Evolutionary conservation across 805 yeast genomes (phyloP), one percentile per base, ranked within the genome.

Genomic region (Pichia membranifaciens): DNA sequence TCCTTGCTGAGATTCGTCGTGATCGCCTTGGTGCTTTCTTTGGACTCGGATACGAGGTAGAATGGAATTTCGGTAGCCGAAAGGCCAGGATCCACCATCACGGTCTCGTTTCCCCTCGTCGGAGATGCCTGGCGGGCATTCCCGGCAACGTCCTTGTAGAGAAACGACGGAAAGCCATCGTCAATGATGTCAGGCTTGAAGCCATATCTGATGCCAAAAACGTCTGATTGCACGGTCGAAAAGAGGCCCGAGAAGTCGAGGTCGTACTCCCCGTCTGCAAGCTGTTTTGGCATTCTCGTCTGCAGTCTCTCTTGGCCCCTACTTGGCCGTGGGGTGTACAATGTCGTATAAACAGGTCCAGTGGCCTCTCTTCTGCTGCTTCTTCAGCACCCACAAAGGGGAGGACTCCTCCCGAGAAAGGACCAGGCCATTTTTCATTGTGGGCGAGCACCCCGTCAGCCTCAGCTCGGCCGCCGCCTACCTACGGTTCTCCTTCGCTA

Each of bases 201-300:
- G 5, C 65, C 65, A 41, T 54, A 65, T 42, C 66, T 54, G 37
- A 65, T 45, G 3, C 67, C 69, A 48, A 66, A 65, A 10, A 57
- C 50, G 9, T 61, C 65, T 2, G 56, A 51, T 5, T 40, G 22
- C 2, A 10, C 5, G 1, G 49, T 44, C 13, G 53, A 44, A 38
- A 57, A 58, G 15, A 63, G 51, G 18, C 58, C 48, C 5, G 67
- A 59, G 45, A 67, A 39, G 38, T 64, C 69, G 21, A 67, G 44
- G 12, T 62, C 66, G 44, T 65, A 67, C 43, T 67, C 70, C 2
- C 70, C 70, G 54, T 67, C 71, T 0, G 69, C 65, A 18, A 65
- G 49, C n/a, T 29, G 25, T 13, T 16, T 12, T 6, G 15, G 23
- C 50, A 46, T 50, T 32, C 18, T 17, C 31, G 40, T 37, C 40